Base-by-base conservation (phyloP, 2,329 filamentous ascomycete genomes). In the Claviceps citrina region DNA sequence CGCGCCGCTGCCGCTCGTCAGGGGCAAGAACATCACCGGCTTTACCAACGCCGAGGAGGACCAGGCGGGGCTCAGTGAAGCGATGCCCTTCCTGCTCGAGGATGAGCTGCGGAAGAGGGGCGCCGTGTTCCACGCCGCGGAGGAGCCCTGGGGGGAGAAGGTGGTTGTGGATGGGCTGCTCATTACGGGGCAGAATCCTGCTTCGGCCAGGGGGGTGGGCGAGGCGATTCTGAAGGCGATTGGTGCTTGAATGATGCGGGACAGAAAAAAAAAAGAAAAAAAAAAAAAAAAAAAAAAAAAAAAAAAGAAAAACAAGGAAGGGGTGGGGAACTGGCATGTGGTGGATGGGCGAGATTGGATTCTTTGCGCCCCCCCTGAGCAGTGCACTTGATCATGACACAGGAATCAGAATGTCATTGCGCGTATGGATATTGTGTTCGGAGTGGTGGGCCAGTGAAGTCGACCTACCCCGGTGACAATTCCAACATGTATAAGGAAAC, bases 51-150 rank as follows among this genome's bases (percentile, higher is more conserved):
- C 74, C 54, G 68, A 71, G 45, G 65, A 69, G 55, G 56, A 61
- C 1, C 53, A 76, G 40, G 36, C 61, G 6, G 53, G 66, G 50
- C 61, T 65, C 12, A 66, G 57, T 18, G 67, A 64, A 1, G 71
- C 63, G 9, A 66, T 78, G 64, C 76, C 76, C 2, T 75, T 75
- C 46, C 51, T 68, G 49, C 65, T 78, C 2, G 75, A 81, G 62
- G 64, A 67, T 27, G 62, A 64, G 47, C 59, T 80, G 40, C 58
- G 64, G 51, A 61, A 63, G 10, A 64, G 57, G 12, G 71, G 71
- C 6, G 78, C 65, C 16, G 63, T 62, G 36, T 81, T 68, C 49
- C 65, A 66, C 47, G 75, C 75, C 62, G 69, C 73, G 0, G 60
- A 53, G 1, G 56, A 71, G 51, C 61, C 64, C 4, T 72, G 62